Conservation (phyloP, 805 yeast genomes). For the Yarrowia sp. region DNA sequence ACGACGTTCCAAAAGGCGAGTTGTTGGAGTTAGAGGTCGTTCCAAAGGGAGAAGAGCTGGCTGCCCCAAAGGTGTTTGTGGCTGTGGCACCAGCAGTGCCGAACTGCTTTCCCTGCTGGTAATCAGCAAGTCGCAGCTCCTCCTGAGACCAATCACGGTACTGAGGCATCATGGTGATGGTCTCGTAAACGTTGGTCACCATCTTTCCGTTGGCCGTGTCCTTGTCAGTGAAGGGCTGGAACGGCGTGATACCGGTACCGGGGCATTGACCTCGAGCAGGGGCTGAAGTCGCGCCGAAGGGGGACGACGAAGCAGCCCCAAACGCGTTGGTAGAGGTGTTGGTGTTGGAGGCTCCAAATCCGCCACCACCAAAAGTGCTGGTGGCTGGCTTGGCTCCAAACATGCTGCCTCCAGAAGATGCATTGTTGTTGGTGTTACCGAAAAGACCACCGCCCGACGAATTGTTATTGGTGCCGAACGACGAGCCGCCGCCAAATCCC, state of each 20-base stretch:
- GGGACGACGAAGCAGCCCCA: constrained; percentile 31
- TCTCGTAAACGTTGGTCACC: constrained; percentile 56
- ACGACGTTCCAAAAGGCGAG: constrained; percentile 29
- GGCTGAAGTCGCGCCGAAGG: constrained; percentile 37
- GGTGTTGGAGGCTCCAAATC: constrained; percentile 33
- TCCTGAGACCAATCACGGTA: constrained; percentile 73
- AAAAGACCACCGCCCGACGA: constrained; percentile 16
- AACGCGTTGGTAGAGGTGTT: constrained; percentile 26
- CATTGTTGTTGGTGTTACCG: constrained; percentile 27
- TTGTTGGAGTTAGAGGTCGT: constrained; percentile 25
- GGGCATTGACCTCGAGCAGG: constrained; percentile 41
- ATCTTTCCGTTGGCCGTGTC: constrained; percentile 45
- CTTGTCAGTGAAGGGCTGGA: constrained; percentile 64
- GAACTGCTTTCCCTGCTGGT: constrained; percentile 63
- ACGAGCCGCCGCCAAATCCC: constrained; percentile 17
- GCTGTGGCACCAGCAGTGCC: constrained; percentile 42
- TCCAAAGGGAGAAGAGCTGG: constrained; percentile 33
- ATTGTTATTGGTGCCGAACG: constrained; percentile 12
- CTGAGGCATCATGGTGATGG: constrained; percentile 85
- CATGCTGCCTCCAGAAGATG: constrained; percentile 29
- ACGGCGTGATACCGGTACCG: constrained; percentile 74
- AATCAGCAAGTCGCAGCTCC: constrained; percentile 87
- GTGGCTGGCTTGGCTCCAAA: constrained; percentile 31
- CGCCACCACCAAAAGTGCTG: constrained; percentile 27
- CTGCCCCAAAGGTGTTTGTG: constrained; percentile 30